Base-by-base conservation (phyloP, 2,329 filamentous ascomycete species). In the Pseudogymnoascus sp. region DNA sequence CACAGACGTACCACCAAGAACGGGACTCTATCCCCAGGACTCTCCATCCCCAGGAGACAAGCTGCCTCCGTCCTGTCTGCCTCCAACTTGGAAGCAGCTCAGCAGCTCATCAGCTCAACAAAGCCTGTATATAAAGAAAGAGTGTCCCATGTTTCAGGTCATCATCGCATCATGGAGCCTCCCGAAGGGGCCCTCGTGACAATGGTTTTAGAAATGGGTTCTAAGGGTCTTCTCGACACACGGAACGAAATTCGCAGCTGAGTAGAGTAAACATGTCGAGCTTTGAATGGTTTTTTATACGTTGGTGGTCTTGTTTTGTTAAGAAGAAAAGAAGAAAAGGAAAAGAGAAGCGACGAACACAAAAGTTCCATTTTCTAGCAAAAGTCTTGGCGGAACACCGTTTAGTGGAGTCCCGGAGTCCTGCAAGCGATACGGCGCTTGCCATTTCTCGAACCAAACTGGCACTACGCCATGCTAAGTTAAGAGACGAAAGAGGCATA, bases 161-260 rank as follows among this genome's bases (percentile, higher is more conserved):
- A 83, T 86, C 84, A 83, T 77, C 83, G 78, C 75, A 79, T 88
- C 85, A 83, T 88, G 85, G 79, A 80, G 81, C 80, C 78, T 74
- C 76, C 75, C 67, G 68, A 60, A 74, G 78, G 77, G 80, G 78
- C 84, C 83, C 85, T 91, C 88, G 84, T 86, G 83, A 86, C 83
- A 83, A 90, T 88, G 88, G 88, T 91, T 91, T 91, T 91, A 88
- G 80, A 88, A 85, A 83, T 83, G 87, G 82, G 76, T 75, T 65
- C 71, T 81, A 79, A 71, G 62, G 31, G 65, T 69, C 61, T 77
- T 91, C 88, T 90, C 78, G 88, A 88, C 88, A 77, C 80, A 83
- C 83, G 76, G 82, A 83, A 84, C 84, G 84, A 84, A 49, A 88
- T 80, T 88, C 84, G 80, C 85, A 88, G 83, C 80, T 80, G 82